Evolutionary conservation across 2,329 filamentous ascomycete species (phyloP).

Genomic region (Dactylellina haptotyla): DNA sequence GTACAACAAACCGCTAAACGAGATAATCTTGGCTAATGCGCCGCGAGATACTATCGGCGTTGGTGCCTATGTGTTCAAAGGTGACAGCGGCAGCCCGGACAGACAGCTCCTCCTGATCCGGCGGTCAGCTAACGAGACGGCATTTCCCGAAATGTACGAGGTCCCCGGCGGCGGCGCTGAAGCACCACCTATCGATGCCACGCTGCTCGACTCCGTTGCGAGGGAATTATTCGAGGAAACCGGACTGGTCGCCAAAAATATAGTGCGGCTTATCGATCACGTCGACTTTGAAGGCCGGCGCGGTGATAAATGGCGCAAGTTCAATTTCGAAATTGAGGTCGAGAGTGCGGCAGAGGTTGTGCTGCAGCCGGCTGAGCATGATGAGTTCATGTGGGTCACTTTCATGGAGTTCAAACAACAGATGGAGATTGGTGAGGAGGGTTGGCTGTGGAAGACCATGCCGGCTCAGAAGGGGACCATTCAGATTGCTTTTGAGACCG

Average conservation of each 20-base stretch:
- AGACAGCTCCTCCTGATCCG: conserved; percentile 63
- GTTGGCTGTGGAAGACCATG: conserved; percentile 33
- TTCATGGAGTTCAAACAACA: conserved; percentile 32
- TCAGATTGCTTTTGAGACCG: conserved; percentile 25
- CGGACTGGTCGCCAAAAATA: conserved; percentile 63
- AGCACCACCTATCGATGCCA: conserved; percentile 61
- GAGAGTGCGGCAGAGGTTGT: conserved; percentile 36
- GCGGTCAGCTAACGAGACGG: conserved; percentile 61
- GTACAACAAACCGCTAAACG: conserved; percentile 26
- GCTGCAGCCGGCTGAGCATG: conserved; percentile 55
- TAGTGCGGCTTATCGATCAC: conserved; percentile 62
- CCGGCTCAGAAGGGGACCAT: conserved; percentile 31
- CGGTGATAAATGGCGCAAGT: conserved; percentile 54
- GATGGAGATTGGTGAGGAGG: conserved; percentile 29
- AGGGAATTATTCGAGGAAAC: conserved; percentile 68
- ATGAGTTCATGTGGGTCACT: conserved; percentile 53
- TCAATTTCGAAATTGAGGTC: conserved; percentile 57
- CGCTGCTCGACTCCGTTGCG: conserved; percentile 65
- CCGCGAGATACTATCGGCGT: conserved; percentile 36
- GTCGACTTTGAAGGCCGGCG: conserved; percentile 53
- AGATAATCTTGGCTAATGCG: conserved; percentile 28
- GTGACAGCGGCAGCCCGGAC: conserved; percentile 4
- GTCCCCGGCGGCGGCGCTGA: conserved; percentile 67
- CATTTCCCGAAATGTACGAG: conserved; percentile 64
- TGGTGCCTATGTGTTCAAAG: conserved; percentile 34